Evolutionary conservation across 441 rosid genomes (phyloP).

Genomic region (Lepidium campestre): DNA sequence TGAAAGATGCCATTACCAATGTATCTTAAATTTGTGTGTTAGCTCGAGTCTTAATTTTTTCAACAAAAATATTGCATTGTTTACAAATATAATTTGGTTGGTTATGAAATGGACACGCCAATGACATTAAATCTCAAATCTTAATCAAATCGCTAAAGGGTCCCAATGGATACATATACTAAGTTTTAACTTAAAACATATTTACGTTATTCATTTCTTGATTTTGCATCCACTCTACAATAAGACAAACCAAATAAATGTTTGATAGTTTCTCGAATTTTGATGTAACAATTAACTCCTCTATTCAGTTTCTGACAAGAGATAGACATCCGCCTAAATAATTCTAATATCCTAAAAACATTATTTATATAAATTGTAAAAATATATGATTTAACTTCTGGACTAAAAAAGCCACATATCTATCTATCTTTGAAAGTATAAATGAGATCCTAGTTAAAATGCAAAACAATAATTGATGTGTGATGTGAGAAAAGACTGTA

Average conservation of each 20-base stretch:
- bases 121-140: conserved; percentile 16
- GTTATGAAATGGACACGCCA: conserved; percentile 4
- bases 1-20: no score
- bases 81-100: conserved; percentile 4
- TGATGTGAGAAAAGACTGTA: conserved; percentile 18
- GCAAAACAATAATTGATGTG: conserved; percentile 12
- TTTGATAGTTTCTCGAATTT: not conserved
- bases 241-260: conserved; percentile 12
- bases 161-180: conserved; percentile 10
- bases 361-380: not conserved
- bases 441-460: conserved; percentile 10
- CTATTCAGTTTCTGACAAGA: conserved; percentile 2
- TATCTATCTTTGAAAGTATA: not conserved
- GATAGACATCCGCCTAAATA: not conserved
- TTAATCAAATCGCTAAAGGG: conserved; percentile 6
- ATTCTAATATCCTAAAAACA: not conserved
- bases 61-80: not conserved
- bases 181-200: not conserved
- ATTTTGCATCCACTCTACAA: not conserved
- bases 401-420: not conserved
- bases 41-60: not conserved
- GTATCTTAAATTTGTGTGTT: not conserved
- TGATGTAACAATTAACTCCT: not conserved
- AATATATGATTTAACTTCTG: not conserved
- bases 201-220: not conserved